A percentile compares a stretch with the other conserved stretches of the same genome.
Evolutionary conservation across 1,284 basidiomycete species (phyloP).

Genomic region (Somion occarium): DNA sequence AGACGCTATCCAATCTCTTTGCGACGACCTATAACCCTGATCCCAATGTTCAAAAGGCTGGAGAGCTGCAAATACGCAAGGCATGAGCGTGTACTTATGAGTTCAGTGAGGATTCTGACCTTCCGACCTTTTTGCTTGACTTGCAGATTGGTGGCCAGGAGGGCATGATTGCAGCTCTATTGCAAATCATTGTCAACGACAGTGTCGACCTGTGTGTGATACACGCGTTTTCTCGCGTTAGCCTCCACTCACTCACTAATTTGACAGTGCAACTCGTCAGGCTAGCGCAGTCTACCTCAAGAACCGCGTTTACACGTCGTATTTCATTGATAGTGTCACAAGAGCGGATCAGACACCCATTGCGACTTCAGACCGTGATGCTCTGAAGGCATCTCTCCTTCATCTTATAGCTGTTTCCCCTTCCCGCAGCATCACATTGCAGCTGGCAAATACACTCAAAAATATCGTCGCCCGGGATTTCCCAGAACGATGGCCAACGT

Average conservation of each 20-base stretch:
- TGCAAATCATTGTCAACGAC: constrained; percentile 78
- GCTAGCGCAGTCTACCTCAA: constrained; percentile 82
- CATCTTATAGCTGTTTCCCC: constrained; percentile 65
- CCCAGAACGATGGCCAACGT: constrained; percentile 66
- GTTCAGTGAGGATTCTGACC: too few relatives aligned
- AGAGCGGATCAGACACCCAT: constrained; percentile 61
- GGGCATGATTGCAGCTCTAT: constrained; percentile 72
- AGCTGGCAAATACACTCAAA: constrained; percentile 69
- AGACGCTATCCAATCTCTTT: constrained; percentile 72
- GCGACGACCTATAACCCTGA: constrained; percentile 77
- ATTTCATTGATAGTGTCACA: constrained; percentile 41
- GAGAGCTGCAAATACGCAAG: constrained; percentile 81
- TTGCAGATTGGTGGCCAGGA: constrained; percentile 68
- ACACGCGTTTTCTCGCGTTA: constrained; percentile 27
- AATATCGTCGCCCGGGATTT: constrained; percentile 70
- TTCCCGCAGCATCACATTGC: constrained; percentile 64
- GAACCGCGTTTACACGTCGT: constrained; percentile 71
- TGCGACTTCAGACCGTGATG: constrained; percentile 58
- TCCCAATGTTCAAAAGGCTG: constrained; percentile 78
- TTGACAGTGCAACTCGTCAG: constrained; percentile 65
- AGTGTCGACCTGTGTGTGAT: constrained; percentile 61
- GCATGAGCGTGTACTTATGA: too few relatives aligned
- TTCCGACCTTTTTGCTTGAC: too few relatives aligned
- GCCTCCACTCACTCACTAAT: constrained; percentile 7
- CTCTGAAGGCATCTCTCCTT: constrained; percentile 62